Conservation (phyloP, 163 green algal species). For the Chlamydomonas reinhardtii region DNA sequence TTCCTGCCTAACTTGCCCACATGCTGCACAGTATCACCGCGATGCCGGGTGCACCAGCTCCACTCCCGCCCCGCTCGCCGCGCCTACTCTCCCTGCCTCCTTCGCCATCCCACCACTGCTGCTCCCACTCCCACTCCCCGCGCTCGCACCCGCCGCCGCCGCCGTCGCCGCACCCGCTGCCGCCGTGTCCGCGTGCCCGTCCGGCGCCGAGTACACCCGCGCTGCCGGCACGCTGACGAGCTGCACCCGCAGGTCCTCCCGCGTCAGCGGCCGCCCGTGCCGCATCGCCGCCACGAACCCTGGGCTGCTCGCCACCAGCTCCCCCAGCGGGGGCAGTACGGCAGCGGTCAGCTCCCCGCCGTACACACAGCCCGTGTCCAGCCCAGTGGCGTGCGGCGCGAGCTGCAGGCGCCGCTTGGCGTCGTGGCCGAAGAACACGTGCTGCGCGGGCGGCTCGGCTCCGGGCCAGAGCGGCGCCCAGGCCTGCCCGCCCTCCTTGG, state of each 20-base stretch:
- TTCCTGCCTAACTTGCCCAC: too few relatives aligned
- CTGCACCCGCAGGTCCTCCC: slow-evolving; percentile 33
- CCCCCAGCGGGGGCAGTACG: slow-evolving; percentile 71
- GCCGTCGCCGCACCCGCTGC: not conserved
- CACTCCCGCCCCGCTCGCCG: too few relatives aligned
- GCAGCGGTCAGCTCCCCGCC: slow-evolving; percentile 65
- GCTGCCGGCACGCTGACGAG: slow-evolving; percentile 37
- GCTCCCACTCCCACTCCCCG: too few relatives aligned
- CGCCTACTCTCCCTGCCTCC: too few relatives aligned
- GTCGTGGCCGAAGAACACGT: slow-evolving; percentile 88
- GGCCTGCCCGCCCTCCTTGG: slow-evolving; percentile 31
- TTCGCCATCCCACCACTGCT: too few relatives aligned
- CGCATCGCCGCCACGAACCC: not conserved
- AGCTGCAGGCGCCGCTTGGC: slow-evolving; percentile 70
- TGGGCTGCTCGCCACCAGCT: slow-evolving; percentile 10
- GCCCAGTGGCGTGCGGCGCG: slow-evolving; percentile 66
- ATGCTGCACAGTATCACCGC: too few relatives aligned
- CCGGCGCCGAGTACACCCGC: slow-evolving; percentile 27
- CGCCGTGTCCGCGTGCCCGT: not conserved
- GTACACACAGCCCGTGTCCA: slow-evolving; percentile 82
- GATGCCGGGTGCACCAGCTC: too few relatives aligned
- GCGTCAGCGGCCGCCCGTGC: not conserved
- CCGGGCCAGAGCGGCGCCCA: slow-evolving; percentile 63
- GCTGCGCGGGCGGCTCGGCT: slow-evolving; percentile 50
- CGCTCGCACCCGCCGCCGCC: too few relatives aligned